Conservation (phyloP, 805 yeast species). For the Starmerella floris region DNA sequence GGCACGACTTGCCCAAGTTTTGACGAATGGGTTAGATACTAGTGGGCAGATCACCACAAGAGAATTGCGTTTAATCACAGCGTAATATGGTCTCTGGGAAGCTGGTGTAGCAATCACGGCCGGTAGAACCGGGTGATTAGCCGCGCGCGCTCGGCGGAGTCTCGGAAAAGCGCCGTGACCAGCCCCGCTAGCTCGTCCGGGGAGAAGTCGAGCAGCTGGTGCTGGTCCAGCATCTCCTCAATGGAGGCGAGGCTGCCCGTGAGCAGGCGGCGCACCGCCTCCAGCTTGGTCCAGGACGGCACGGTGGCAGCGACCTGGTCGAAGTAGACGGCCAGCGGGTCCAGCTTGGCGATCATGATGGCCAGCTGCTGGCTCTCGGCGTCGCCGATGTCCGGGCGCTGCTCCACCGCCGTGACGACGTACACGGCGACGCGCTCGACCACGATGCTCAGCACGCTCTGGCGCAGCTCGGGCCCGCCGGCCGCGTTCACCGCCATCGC, state of each 20-base stretch:
- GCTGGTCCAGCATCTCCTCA: constrained; percentile 21
- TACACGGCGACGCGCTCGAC: constrained; percentile 22
- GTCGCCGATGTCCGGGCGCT: constrained; percentile 24
- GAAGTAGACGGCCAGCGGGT: constrained; percentile 15
- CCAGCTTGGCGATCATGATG: constrained; percentile 9
- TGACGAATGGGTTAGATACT: too few species aligned
- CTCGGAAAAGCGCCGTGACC: constrained; percentile 27
- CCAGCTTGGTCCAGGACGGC: constrained; percentile 30
- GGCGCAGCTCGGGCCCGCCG: constrained; percentile 18
- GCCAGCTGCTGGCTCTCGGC: constrained; percentile 20
- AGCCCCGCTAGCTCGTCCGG: constrained; percentile 24
- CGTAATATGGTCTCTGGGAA: too few species aligned
- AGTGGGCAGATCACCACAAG: too few species aligned
- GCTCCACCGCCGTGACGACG: constrained; percentile 18
- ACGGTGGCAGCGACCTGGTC: constrained; percentile 16
- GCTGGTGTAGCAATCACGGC: too few species aligned
- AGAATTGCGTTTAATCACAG: too few species aligned
- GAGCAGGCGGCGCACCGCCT: constrained; percentile 26
- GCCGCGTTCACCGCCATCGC: constrained; percentile 14
- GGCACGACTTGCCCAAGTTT: too few species aligned
- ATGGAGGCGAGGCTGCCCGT: constrained; percentile 26
- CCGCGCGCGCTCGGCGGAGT: constrained; percentile 23
- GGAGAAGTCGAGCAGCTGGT: constrained; percentile 26
- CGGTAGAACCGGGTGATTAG: constrained; percentile 17
- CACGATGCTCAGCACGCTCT: constrained; percentile 25